These are phyloP conservation scores for Erodium chrysanthum DNA, from an alignment of 441 rosid species.

Conservation along the genomic window DNA sequence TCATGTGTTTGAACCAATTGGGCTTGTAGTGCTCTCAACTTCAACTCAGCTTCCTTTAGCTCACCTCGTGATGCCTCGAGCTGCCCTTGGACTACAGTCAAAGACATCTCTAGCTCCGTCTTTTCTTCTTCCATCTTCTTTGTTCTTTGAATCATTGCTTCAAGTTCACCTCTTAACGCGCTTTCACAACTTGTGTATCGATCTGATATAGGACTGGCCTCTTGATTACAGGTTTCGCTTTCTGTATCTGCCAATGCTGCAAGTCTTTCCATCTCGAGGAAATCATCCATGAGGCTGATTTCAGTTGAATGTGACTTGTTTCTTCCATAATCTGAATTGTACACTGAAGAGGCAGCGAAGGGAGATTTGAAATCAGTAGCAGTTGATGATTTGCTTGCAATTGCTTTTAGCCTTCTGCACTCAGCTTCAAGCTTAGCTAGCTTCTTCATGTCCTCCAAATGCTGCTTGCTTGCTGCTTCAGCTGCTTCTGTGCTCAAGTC, in stretches of 20 bases:
- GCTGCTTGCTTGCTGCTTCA: constrained; percentile 64
- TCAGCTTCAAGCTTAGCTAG: constrained; percentile 73
- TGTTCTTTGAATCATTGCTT: constrained; percentile 35
- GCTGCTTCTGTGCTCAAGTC: constrained; percentile 75
- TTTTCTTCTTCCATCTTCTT: constrained; percentile 46
- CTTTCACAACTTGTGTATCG: constrained; percentile 11
- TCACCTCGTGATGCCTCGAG: constrained; percentile 30
- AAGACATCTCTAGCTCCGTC: constrained; percentile 8
- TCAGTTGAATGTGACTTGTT: constrained; percentile 8
- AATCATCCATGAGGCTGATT: constrained; percentile 68
- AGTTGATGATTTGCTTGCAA: constrained; percentile 35
- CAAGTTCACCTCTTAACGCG: constrained; percentile 35
- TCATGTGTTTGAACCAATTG: constrained; percentile 36
- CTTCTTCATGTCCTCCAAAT: constrained; percentile 33
- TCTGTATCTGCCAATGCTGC: constrained; percentile 38
- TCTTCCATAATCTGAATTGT: constrained; percentile 20
- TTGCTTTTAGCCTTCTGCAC: constrained; percentile 52
- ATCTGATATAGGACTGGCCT: no score
- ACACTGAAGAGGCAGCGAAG: no score
- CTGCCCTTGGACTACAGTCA: constrained; percentile 17
- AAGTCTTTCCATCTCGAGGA: constrained; percentile 89
- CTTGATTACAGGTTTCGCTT: constrained; percentile 15
- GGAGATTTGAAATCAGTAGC: background rate
- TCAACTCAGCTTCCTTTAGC: constrained; percentile 35
- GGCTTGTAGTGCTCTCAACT: constrained; percentile 29